Base-by-base conservation (phyloP, 2,329 filamentous ascomycete genomes). In the Cytospora leucostoma region DNA sequence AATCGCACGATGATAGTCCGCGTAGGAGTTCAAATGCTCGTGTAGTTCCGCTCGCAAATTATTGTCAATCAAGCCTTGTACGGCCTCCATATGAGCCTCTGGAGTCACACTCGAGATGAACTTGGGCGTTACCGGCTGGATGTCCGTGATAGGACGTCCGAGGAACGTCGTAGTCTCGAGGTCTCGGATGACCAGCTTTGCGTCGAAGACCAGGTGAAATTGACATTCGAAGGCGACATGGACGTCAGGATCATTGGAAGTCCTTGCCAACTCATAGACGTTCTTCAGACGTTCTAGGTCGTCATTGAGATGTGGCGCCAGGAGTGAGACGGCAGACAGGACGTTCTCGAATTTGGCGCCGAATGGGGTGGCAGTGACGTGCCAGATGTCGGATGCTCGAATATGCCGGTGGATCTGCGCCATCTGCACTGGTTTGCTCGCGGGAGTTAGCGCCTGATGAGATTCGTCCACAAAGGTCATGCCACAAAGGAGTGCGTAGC, bases 311-410 rank as follows among this genome's bases (percentile, higher is more conserved):
- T 38, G 33, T 17, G 47, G 56, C 2, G 56, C 56, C 0, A 59
- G 21, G 1, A 58, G 27, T 6, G 17, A 12, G 12, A 62, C 27
- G 1, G 54, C 54, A 17, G 21, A 21, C 2, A 17, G 4, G 15
- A 65, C 7, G 27, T 57, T 37, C 11, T 37, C 37, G 3, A 62
- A 10, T 6, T 54, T 40, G 1, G 13, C 37, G 0, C 54, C 49
- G 13, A 62, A 62, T 0, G 59, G 63, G 7, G 63, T 65, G 6
- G 59, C 59, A 7, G 11, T 59, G 2, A 65, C 50, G 2, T 62
- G 12, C 63, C 59, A 65, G 1, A 59, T 1, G n/a, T 62, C 40
- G 7, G 19, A 32, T 21, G 13, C 34, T 40, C 1, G 21, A 6
- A 59, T 5, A 17, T 34, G n/a, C 3, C 49, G 57, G 44, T 40